Evolutionary conservation across 805 yeast genomes (phyloP).

Genomic region (Starmerella davenportii): DNA sequence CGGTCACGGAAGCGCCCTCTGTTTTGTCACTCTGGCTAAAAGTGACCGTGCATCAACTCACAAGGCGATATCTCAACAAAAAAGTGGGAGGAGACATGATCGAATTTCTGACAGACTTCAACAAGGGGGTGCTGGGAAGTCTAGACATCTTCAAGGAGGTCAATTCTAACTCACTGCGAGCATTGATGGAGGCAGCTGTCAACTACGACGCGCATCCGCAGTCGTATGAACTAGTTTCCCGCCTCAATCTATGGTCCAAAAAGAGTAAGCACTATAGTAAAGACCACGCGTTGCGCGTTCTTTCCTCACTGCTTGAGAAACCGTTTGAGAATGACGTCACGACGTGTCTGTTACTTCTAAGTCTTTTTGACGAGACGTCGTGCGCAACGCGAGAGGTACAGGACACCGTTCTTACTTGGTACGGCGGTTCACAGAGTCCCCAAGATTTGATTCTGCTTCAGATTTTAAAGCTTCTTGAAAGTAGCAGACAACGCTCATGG

Average conservation of each 20-base stretch:
- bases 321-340: neutral
- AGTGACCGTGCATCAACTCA: conserved; percentile 13
- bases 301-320: neutral
- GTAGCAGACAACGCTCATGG: conserved; percentile 39
- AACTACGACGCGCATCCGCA: conserved; percentile 29
- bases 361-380: neutral
- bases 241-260: neutral
- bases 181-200: conserved; percentile 20
- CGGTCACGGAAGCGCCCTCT: neutral
- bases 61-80: conserved; percentile 10
- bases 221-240: conserved; percentile 29
- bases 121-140: neutral
- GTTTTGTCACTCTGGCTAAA: conserved; percentile 12
- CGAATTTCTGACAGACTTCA: conserved; percentile 2
- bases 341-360: neutral
- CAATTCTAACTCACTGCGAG: conserved; percentile 16
- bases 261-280: neutral
- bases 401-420: conserved; percentile 33
- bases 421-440: conserved; percentile 43
- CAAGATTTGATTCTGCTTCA: conserved; percentile 46
- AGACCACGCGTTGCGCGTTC: neutral
- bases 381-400: conserved; percentile 31
- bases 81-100: neutral
- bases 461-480: conserved; percentile 42
- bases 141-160: conserved; percentile 7